A percentile compares a stretch with the other conserved stretches of the same genome.
These are phyloP conservation scores for Fabrea salina DNA, from an alignment of 169 alveolate genomes.

Conservation along the genomic window DNA sequence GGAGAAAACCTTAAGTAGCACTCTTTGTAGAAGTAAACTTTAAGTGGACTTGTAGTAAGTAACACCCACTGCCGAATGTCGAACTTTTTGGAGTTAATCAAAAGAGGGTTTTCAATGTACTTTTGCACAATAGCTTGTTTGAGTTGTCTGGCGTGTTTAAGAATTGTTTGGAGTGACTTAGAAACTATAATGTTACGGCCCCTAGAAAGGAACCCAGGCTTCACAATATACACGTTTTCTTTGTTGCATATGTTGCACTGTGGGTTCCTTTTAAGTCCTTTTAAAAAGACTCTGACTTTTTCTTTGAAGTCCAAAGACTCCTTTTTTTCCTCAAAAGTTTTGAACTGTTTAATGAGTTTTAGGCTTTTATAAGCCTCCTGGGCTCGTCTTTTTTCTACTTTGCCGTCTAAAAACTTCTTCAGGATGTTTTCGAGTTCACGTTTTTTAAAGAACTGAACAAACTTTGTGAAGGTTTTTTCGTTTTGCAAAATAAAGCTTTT, in stretches of 20 bases:
- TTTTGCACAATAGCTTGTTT: slow-evolving; percentile 48
- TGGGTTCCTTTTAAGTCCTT: slow-evolving; percentile 34
- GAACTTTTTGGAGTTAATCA: slow-evolving; percentile 54
- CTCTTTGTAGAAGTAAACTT: slow-evolving; percentile 36
- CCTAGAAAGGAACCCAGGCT: slow-evolving; percentile 79
- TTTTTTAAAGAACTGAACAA: too few relatives aligned
- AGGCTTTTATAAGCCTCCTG: too few relatives aligned
- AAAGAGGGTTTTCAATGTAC: slow-evolving; percentile 64
- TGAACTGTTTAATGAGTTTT: too few relatives aligned
- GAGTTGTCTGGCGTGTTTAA: slow-evolving; percentile 39
- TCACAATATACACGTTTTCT: slow-evolving; percentile 74
- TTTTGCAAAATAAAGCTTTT: too few relatives aligned
- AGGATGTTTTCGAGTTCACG: too few relatives aligned
- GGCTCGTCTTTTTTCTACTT: too few relatives aligned
- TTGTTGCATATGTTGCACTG: slow-evolving; percentile 54
- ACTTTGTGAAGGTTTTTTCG: too few relatives aligned
- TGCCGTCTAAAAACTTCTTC: too few relatives aligned
- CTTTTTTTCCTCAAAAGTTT: too few relatives aligned
- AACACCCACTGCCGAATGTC: slow-evolving; percentile 71
- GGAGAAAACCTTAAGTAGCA: slow-evolving; percentile 60
- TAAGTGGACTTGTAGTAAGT: slow-evolving; percentile 34
- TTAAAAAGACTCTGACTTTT: too few relatives aligned
- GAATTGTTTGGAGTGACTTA: slow-evolving; percentile 59
- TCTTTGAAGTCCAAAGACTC: too few relatives aligned
- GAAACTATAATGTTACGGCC: slow-evolving; percentile 78